Evolutionary conservation across 768 basidiomycete genomes (phyloP).

Genomic region (Russula virescens): DNA sequence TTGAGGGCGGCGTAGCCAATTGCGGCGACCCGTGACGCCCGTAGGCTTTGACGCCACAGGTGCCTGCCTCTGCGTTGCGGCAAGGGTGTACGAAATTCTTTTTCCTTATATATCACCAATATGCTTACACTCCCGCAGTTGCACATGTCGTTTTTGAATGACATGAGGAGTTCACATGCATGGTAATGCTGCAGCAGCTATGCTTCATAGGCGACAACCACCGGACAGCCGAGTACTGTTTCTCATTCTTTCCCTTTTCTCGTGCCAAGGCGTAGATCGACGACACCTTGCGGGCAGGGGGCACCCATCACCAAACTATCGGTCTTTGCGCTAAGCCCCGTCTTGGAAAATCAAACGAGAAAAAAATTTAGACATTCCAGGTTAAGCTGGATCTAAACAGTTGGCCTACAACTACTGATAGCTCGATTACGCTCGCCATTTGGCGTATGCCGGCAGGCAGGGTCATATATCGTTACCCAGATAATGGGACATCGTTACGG

Average conservation of each 20-base stretch:
- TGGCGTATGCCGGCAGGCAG: conserved; percentile 9
- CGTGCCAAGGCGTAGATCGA: neutral
- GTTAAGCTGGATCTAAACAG: neutral
- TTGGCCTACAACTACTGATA: neutral
- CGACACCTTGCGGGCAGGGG: neutral
- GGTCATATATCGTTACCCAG: neutral
- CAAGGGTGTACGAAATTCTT: neutral
- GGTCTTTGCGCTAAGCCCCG: neutral
- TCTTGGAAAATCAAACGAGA: neutral
- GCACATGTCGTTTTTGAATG: neutral
- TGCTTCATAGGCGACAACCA: neutral
- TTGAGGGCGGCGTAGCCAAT: conserved; percentile 4
- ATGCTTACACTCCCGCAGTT: neutral
- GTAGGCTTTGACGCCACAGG: conserved; percentile 9
- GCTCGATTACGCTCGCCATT: neutral
- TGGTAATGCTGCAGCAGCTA: neutral
- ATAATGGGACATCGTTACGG: conserved; percentile 7
- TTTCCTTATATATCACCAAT: neutral
- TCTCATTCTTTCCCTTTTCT: neutral
- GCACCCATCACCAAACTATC: neutral
- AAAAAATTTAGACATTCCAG: neutral
- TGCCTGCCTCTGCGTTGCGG: conserved; percentile 8
- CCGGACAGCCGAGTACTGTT: neutral
- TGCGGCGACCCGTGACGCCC: neutral
- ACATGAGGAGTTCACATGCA: neutral